Evolutionary conservation across 441 rosid genomes (phyloP), one percentile per base, ranked within the genome.

Genomic region (Jatropha podagrica): DNA sequence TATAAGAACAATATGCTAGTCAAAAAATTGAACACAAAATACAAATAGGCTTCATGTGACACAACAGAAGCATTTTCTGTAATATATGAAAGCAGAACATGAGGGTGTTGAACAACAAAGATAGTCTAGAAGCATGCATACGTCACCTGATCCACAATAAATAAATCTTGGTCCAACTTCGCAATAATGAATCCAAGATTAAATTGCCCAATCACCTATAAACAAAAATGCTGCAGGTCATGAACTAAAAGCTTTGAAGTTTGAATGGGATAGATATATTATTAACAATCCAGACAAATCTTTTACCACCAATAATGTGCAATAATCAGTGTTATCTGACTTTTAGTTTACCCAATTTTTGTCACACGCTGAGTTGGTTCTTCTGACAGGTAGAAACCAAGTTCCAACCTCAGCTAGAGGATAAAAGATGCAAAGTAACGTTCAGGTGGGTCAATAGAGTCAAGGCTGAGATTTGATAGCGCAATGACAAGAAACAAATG

Each of bases 111-210:
- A 70, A 42, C 49, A 72, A 71, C 54, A 75, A 76, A 56, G 23
- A 40, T 42, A 60, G 60, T 78, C 64, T 77, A 74, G 56, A 71
- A 68, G 69, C 65, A 68, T 26, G 49, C 59, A 70, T 27, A 38
- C 72, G 72, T 80, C 80, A 94, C 99, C 96, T 94, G 99, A 89
- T 96, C 99, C 85, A 96, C 97, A 15, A 96, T 92, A 84, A 96
- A 96, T 74, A 96, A 83, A 87, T 96, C 99, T 85, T 81, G 83
- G 79, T 90, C 97, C 83, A 94, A 73, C 87, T 90, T 96, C 64
- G 93, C 98, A 81, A 96, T 86, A 82, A 94, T 94, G 82, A 96
- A 96, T 63, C 99, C 99, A 82, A 91, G 97, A 85, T 96, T 96
- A 83, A 96, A 96, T 78, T 96, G 99, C 26, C 99, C 99, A 67